Evolutionary conservation across 768 basidiomycete species (phyloP).

Genomic region (Stropharia rugosoannulata): DNA sequence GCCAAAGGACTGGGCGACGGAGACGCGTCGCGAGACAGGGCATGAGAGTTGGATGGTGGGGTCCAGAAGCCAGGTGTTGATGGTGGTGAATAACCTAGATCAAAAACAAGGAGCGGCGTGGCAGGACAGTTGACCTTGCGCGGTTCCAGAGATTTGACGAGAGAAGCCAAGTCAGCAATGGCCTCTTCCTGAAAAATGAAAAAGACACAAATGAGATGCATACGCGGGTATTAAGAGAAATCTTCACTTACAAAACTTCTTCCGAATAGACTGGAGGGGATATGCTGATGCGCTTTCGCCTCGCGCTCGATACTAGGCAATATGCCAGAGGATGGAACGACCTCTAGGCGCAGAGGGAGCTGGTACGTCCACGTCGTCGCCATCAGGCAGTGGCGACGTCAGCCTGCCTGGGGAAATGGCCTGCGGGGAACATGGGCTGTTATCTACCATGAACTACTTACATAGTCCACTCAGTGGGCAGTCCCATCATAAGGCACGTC

Average conservation of each 20-base stretch:
- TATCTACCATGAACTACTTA: background rate
- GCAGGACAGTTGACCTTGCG: background rate
- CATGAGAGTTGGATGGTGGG: background rate
- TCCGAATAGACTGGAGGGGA: slow-evolving; percentile 7
- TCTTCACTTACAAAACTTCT: slow-evolving; percentile 9
- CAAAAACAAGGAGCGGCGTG: slow-evolving; percentile 8
- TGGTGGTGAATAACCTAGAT: slow-evolving; percentile 1
- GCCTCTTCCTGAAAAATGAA: slow-evolving; percentile 7
- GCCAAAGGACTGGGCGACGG: background rate
- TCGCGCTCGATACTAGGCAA: background rate
- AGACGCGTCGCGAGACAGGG: background rate
- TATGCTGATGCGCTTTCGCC: background rate
- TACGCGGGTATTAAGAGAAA: background rate
- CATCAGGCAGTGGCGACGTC: no score
- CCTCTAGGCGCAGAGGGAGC: background rate
- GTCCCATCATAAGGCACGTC: no score
- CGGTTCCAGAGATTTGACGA: background rate
- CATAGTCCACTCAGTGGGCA: no score
- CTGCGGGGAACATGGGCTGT: background rate
- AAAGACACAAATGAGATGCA: background rate
- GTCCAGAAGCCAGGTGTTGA: slow-evolving; percentile 6
- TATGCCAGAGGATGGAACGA: background rate
- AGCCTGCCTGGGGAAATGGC: background rate
- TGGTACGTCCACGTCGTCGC: no score
- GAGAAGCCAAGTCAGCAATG: background rate